Conservation (phyloP, 192 early-diverging fungal genomes). For the Coemansia sp. region DNA sequence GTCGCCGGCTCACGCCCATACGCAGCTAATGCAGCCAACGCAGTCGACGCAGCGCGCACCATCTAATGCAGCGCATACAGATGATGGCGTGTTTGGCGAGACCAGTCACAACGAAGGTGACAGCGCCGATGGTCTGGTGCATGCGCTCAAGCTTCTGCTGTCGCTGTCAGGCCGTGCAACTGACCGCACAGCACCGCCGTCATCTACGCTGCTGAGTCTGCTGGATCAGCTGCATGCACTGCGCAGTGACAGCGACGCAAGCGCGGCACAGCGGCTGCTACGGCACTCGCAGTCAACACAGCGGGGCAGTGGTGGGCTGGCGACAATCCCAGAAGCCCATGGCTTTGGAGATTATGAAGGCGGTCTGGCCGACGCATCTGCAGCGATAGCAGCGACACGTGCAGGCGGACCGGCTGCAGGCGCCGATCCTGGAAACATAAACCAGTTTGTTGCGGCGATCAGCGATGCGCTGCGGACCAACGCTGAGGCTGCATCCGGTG, state of each 20-base stretch:
- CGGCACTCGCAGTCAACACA: conserved; percentile 1
- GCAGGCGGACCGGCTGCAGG: neutral
- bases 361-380: neutral
- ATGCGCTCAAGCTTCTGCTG: conserved; percentile 42
- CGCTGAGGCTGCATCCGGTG: conserved; percentile 1
- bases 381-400: neutral
- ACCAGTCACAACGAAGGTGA: neutral
- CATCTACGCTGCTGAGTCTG: conserved; percentile 17
- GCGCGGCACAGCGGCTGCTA: neutral
- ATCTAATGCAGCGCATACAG: conserved; percentile 7
- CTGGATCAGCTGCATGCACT: conserved; percentile 22
- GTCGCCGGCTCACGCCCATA: conserved; percentile 8
- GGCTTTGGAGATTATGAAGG: neutral
- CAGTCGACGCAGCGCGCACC: conserved; percentile 14
- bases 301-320: conserved; percentile 2
- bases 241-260: conserved; percentile 4
- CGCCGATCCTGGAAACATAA: conserved; percentile 23
- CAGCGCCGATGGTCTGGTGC: conserved; percentile 37
- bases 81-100: neutral
- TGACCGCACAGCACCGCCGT: conserved; percentile 7
- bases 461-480: conserved; percentile 35
- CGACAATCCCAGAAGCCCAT: conserved; percentile 16
- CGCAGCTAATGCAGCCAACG: neutral
- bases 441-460: conserved; percentile 39
- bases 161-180: conserved; percentile 17